Conservation (phyloP, 2,329 filamentous ascomycete genomes). For the Grosmannia penicillata region DNA sequence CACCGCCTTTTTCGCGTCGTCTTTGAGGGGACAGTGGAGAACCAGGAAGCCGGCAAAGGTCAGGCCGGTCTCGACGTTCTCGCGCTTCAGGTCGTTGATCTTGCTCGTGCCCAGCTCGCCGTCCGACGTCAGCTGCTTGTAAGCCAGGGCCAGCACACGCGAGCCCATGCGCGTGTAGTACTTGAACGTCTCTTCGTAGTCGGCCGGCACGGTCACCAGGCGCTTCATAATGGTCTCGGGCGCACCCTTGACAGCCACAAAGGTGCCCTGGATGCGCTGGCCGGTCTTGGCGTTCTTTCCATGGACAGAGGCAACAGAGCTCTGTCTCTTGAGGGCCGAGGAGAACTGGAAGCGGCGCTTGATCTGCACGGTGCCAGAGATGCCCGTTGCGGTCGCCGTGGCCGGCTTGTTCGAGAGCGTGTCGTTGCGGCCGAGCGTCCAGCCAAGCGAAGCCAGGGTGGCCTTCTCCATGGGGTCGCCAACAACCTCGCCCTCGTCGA, state of each 20-base stretch:
- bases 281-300: conserved; percentile 57
- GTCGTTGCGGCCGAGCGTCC: conserved; percentile 85
- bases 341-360: conserved; percentile 98
- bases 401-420: conserved; percentile 55
- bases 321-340: conserved; percentile 88
- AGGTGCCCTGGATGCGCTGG: conserved; percentile 68
- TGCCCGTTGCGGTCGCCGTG: conserved; percentile 26
- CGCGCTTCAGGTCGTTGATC: conserved; percentile 89
- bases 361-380: conserved; percentile 72
- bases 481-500: conserved; percentile 93
- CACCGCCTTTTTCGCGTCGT: conserved; percentile 85
- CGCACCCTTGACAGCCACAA: conserved; percentile 91
- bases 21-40: conserved; percentile 88
- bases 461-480: conserved; percentile 99
- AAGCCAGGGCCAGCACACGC: conserved; percentile 82
- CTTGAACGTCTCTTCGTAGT: conserved; percentile 97
- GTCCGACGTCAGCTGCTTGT: conserved; percentile 76
- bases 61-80: conserved; percentile 73
- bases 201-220: conserved; percentile 63
- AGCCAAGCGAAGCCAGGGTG: conserved; percentile 75
- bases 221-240: conserved; percentile 95
- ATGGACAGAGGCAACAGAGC: conserved; percentile 74
- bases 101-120: conserved; percentile 67
- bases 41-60: conserved; percentile 92
- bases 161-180: conserved; percentile 94